Conservation (phyloP, 768 basidiomycete genomes). For the Leccinum rimulosum region DNA sequence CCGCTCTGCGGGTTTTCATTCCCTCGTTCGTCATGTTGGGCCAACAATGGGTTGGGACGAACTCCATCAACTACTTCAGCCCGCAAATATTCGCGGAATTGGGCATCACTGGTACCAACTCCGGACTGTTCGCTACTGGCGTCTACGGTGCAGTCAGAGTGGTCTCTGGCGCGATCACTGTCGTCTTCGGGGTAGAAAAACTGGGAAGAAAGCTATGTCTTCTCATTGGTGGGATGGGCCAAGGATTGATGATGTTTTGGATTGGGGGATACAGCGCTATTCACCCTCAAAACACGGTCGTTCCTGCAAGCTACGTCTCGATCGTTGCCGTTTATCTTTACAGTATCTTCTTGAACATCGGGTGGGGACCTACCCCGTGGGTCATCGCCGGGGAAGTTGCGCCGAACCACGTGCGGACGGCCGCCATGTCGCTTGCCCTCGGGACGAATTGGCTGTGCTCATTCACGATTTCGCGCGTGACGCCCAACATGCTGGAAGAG, state of each 20-base stretch:
- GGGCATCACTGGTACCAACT: conserved; percentile 42
- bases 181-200: conserved; percentile 47
- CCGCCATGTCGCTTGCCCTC: conserved; percentile 33
- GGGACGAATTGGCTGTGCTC: conserved; percentile 37
- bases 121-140: conserved; percentile 51
- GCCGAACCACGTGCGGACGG: conserved; percentile 38
- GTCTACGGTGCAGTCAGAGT: conserved; percentile 40
- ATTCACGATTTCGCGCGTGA: conserved; percentile 37
- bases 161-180: conserved; percentile 38
- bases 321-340: conserved; percentile 39
- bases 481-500: conserved; percentile 35
- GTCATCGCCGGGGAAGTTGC: conserved; percentile 35
- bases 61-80: conserved; percentile 55
- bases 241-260: conserved; percentile 40
- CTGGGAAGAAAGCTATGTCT: conserved; percentile 49
- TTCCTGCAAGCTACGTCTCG: conserved; percentile 37
- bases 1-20: conserved; percentile 43
- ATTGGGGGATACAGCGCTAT: conserved; percentile 35
- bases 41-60: conserved; percentile 51
- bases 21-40: conserved; percentile 48
- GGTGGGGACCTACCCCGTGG: conserved; percentile 32
- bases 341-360: conserved; percentile 36
- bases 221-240: conserved; percentile 48
- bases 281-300: conserved; percentile 28
- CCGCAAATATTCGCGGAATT: conserved; percentile 49